Evolutionary conservation across 495 filamentous ascomycete genomes (phyloP), one percentile per base, ranked within the genome.

Genomic region (Terfezia boudieri): DNA sequence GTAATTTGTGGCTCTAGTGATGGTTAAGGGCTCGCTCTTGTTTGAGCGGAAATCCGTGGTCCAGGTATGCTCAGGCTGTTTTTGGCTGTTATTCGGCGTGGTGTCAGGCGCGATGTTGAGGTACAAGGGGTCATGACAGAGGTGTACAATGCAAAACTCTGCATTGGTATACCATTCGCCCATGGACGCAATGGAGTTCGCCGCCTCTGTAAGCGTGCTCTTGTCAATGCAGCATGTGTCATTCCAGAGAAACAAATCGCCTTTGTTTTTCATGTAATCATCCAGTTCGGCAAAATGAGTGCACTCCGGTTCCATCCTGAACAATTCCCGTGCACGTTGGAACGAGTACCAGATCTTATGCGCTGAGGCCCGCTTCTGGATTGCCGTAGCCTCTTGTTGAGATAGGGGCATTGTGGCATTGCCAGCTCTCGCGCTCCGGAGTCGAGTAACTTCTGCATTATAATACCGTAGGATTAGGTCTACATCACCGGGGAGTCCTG

Each of bases 141-240:
- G 57, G 51, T 73, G 70, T 20, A 73, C 71, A 36, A 73, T 57
- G 38, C 68, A 71, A 55, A 71, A 70, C 36, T 71, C 70, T 20
- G 71, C 70, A 52, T 69, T 66, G 3, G 64, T 65, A 58, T 74
- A 73, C 71, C 71, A 75, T 36, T 71, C 68, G 9, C 69, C 70
- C 71, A 73, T 73, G 36, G 67, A 64, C 9, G 71, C 67, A 48
- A 73, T 57, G 10, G 70, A 69, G 55, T 69, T 66, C 16, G 63
- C 64, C 16, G 68, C 61, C 58, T 72, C 71, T 20, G 61, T 62
- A 17, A 56, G 63, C 52, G 70, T 66, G 2, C 56, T 54, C 53
- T 71, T 73, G 59, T 73, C 67, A 58, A 73, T 74, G 58, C 71
- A 74, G 57, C 69, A 72, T 0, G 68, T 71, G 59, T 73, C 71